Base-by-base conservation (phyloP, 352 stramenopile species). In the Phytophthora melonis region DNA sequence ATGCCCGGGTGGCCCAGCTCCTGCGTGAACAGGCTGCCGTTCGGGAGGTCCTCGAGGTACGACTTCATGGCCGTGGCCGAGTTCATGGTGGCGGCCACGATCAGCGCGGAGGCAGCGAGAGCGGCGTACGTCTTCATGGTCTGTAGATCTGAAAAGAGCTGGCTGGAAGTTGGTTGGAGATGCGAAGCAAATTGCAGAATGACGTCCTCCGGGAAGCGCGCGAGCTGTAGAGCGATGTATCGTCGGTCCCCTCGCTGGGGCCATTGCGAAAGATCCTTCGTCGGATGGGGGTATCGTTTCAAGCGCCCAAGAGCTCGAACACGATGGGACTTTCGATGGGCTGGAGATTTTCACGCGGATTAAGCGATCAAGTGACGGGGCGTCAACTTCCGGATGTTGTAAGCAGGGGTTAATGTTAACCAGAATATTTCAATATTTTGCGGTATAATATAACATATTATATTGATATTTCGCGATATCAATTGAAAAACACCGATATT, bases 11-110 rank as follows among this genome's bases (percentile, higher is more conserved):
- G 79, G 13, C 78, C 78, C 21, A 88, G 68, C 3, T 67, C 66
- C 72, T 84, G 78, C n/a, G 58, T 19, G 66, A 88, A 82, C 36
- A 25, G 50, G 16, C 58, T 68, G 52, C 81, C 81, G 74, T 88
- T 88, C 30, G 81, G 81, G 54, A 88, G 68, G 21, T 82, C 66
- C 23, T 69, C 18, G 7, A 82, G 76, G 66, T 78, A 80, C 19
- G 71, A 55, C 55, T 72, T 55, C 62, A 74, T 74, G 58, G 59
- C 70, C 21, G 55, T 25, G 36, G 59, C 36, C 27, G 67, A 68
- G 58, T 77, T 54, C 34, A 68, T 63, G 21, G 66, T 72, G 55
- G 63, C 34, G 13, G 70, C 65, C 34, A 74, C 30, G 39, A 77
- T 70, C 5, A 81, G 52, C 32, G 71, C 63, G 10, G 70, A 66